Percentiles rank a stretch among this genome's conserved stretches.
These are phyloP conservation scores for Diaporthe batatas DNA, from an alignment of 2,329 filamentous ascomycete species.

Conservation along the genomic window DNA sequence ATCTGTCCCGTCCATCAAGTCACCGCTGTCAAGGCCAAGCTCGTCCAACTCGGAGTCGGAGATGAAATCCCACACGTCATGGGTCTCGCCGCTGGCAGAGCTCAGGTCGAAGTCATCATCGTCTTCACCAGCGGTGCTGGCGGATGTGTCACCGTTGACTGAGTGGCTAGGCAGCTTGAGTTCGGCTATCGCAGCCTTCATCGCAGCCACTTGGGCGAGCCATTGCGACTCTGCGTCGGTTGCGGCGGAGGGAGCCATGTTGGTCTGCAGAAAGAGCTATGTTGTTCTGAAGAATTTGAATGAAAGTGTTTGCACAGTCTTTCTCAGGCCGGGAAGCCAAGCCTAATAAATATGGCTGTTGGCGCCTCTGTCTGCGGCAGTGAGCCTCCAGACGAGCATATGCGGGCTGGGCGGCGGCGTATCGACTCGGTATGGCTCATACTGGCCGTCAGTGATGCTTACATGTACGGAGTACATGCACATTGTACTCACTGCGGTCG, in stretches of 20 bases:
- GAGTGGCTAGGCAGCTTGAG: slow-evolving; percentile 65
- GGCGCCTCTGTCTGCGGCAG: not conserved
- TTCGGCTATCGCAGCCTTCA: slow-evolving; percentile 86
- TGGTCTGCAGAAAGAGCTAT: not conserved
- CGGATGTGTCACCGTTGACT: slow-evolving; percentile 57
- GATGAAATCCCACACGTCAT: slow-evolving; percentile 95
- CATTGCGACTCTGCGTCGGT: slow-evolving; percentile 72
- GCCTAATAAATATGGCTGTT: slow-evolving; percentile 12
- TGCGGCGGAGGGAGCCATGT: slow-evolving; percentile 40
- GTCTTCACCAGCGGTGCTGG: slow-evolving; percentile 73
- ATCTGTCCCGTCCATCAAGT: slow-evolving; percentile 52
- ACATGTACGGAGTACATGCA: slow-evolving; percentile 12
- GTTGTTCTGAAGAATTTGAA: not conserved
- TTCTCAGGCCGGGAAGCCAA: not conserved
- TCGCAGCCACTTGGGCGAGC: slow-evolving; percentile 86
- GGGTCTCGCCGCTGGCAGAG: slow-evolving; percentile 70
- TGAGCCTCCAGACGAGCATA: too few relatives aligned
- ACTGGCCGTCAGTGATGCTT: slow-evolving; percentile 24
- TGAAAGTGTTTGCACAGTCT: not conserved
- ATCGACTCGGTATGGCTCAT: slow-evolving; percentile 36
- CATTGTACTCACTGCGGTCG: not conserved
- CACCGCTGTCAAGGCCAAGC: slow-evolving; percentile 59
- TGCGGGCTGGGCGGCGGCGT: not conserved
- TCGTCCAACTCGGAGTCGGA: slow-evolving; percentile 79
- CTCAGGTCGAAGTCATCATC: slow-evolving; percentile 65